A percentile compares a stretch with the other conserved stretches of the same genome.
phyloP scores from a whole-genome alignment of 805 yeast species.

The Ogataea ramenticola region DNA sequence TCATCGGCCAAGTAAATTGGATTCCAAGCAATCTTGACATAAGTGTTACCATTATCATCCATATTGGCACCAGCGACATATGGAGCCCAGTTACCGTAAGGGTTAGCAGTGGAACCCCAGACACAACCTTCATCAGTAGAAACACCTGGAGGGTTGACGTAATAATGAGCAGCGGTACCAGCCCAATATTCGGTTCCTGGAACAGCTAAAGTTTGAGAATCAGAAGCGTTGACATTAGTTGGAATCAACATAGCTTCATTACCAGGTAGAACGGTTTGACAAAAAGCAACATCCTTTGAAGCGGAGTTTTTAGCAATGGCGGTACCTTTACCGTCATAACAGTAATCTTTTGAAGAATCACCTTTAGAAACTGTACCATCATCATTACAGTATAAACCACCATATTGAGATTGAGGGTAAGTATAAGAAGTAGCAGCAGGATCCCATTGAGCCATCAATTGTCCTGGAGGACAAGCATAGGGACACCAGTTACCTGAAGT shows the following conservation, averaged over 20 bases:
- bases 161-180: conserved; percentile 78
- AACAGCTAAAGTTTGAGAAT: conserved; percentile 59
- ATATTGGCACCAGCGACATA: conserved; percentile 89
- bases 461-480: conserved; percentile 86
- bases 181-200: conserved; percentile 86
- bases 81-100: conserved; percentile 89
- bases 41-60: conserved; percentile 64
- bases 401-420: conserved; percentile 73
- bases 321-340: conserved; percentile 74
- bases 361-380: conserved; percentile 65
- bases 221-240: conserved; percentile 50
- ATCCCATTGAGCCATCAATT: conserved; percentile 87
- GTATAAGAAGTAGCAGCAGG: conserved; percentile 62
- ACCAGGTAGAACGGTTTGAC: conserved; percentile 92
- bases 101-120: conserved; percentile 69
- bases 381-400: conserved; percentile 73
- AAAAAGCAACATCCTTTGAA: conserved; percentile 61
- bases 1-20: conserved; percentile 67
- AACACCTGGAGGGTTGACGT: conserved; percentile 78
- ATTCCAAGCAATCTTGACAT: conserved; percentile 85
- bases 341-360: conserved; percentile 48
- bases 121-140: conserved; percentile 68
- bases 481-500: conserved; percentile 80
- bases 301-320: conserved; percentile 50
- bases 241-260: conserved; percentile 94